Evolutionary conservation across 768 basidiomycete genomes (phyloP), one percentile per base, ranked within the genome.

Genomic region (Suillus tomentosus): DNA sequence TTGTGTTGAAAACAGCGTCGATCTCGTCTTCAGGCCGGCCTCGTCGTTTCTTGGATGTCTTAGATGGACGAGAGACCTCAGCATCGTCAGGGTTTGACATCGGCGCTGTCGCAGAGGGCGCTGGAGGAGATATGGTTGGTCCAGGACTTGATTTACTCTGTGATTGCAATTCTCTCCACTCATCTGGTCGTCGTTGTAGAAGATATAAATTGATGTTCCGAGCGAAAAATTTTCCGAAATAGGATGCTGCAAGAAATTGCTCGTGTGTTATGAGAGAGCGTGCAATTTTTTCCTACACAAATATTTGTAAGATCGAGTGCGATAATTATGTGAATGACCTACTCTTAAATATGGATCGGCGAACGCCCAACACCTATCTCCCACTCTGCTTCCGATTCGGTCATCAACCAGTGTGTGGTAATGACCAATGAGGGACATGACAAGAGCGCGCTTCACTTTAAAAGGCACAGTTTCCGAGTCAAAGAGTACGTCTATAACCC

Each of bases 341-440:
- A 95, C 95, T 81, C 91, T 95, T 67, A 97, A 83, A 76, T 92
- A 98, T 1, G 93, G 89, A 77, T 99, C 97, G n/a, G 92, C 89
- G 66, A 85, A 87, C 1, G 83, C 86, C 94, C 95, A 99, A 68
- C 91, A 92, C n/a, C 90, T 87, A 70, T 96, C 96, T 5, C 86
- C 92, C 0, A 99, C 88, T 55, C 94, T 84, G 70, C 92, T 94
- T 53, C 97, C 97, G 66, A 97, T 87, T 53, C 91, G 87, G 73
- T 98, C 94, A 72, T 96, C 91, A 6, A 91, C 92, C 40, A 99
- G 86, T 37, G 79, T 72, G 71, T 90, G 88, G 76, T 89, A 97
- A 64, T 89, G 84, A 7, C 89, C 92, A 45, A 95, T 84, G 71
- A 96, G 87, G 5, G 84, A 81, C 72, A 88, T 79, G 53, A 97